Evolutionary conservation across 2,329 filamentous ascomycete species (phyloP).

Genomic region (Aureobasidium namibiae): DNA sequence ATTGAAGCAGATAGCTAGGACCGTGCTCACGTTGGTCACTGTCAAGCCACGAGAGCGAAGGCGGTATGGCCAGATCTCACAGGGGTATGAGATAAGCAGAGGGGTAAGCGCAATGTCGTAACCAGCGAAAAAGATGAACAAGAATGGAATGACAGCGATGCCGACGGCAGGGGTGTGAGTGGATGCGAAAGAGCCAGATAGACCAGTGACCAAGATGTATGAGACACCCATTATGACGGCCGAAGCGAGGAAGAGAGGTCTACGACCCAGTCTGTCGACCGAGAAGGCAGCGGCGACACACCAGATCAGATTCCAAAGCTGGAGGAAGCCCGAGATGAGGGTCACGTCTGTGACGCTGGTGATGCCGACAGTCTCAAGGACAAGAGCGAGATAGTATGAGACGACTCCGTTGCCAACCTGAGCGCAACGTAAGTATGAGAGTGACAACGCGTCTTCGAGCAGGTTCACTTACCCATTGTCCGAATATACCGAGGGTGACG

Average conservation of each 20-base stretch:
- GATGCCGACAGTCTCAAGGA: constrained; percentile 30
- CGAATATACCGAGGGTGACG: constrained; percentile 29
- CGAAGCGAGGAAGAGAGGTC: constrained; percentile 35
- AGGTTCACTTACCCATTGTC: constrained; percentile 24
- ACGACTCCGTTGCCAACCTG: constrained; percentile 31
- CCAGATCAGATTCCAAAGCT: constrained; percentile 33
- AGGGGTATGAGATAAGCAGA: neutral
- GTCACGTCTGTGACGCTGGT: constrained; percentile 16
- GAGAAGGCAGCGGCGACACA: constrained; percentile 32
- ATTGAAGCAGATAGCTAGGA: constrained; percentile 47
- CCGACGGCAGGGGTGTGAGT: constrained; percentile 25
- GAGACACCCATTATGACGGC: constrained; percentile 36
- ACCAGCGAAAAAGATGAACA: constrained; percentile 36
- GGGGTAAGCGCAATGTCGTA: constrained; percentile 32
- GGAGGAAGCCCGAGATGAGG: constrained; percentile 20
- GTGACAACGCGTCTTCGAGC: neutral
- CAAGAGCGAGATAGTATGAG: constrained; percentile 25
- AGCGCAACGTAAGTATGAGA: neutral
- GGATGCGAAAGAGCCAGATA: constrained; percentile 30
- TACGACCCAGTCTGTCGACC: constrained; percentile 35
- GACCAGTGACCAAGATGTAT: constrained; percentile 37
- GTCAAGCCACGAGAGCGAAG: constrained; percentile 47
- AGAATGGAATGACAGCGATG: constrained; percentile 33
- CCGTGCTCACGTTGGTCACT: neutral
- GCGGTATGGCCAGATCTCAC: constrained; percentile 49